Evolutionary conservation across 163 green algal genomes (phyloP).

Genomic region (Scenedesmus sp.): DNA sequence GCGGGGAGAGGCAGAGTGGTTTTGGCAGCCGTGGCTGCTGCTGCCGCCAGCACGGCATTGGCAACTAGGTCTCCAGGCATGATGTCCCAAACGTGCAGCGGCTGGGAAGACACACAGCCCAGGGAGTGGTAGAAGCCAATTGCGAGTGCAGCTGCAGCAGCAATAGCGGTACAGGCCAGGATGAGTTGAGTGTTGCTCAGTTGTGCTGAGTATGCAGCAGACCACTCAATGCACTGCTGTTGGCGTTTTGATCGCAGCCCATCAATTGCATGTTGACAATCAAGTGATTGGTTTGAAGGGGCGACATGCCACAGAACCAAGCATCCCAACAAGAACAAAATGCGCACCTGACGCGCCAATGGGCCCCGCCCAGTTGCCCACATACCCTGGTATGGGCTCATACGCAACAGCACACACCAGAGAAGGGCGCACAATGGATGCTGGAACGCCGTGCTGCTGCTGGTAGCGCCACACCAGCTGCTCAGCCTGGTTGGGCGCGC

Average conservation of each 20-base stretch:
- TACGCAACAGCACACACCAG: constrained; percentile 59
- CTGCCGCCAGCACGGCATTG: constrained; percentile 43
- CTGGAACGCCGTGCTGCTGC: constrained; percentile 22
- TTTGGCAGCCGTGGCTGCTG: constrained; percentile 24
- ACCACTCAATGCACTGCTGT: too few species aligned
- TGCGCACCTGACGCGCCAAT: constrained; percentile 19
- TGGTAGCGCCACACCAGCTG: constrained; percentile 38
- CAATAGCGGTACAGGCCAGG: too few species aligned
- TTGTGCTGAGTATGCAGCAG: too few species aligned
- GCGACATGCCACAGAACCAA: too few species aligned
- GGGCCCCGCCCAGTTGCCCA: constrained; percentile 47
- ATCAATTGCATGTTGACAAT: too few species aligned
- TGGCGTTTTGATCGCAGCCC: too few species aligned
- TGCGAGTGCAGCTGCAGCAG: constrained; percentile 28
- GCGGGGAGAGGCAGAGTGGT: neutral
- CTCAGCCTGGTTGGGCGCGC: constrained; percentile 46
- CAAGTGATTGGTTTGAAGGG: too few species aligned
- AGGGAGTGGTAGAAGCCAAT: constrained; percentile 44
- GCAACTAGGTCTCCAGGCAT: constrained; percentile 47
- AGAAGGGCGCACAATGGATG: constrained; percentile 60
- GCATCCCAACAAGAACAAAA: neutral
- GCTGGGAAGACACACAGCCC: constrained; percentile 11
- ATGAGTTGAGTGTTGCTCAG: too few species aligned
- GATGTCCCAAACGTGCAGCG: constrained; percentile 44
- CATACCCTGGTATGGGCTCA: constrained; percentile 42